Base-by-base conservation (phyloP, 306 rosid species). In the Rosa lucieae region DNA sequence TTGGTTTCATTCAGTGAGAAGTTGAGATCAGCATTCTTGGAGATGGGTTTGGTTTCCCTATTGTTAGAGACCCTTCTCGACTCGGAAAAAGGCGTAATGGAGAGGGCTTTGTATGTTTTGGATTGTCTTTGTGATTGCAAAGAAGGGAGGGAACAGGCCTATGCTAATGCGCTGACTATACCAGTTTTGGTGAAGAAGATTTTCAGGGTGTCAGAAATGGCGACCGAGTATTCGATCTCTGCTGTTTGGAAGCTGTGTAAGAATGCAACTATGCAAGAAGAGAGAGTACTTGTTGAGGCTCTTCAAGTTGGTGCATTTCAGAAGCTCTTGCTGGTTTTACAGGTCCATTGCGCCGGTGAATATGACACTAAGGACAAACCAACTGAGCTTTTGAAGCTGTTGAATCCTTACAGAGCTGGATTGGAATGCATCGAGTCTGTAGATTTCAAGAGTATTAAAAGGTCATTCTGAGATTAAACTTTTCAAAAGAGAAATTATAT, bases 281-380 rank as follows among this genome's bases (percentile, higher is more conserved):
- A 55, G 68, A 87, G 46, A 67, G 88, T 75, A 59, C 62, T 89
- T 37, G 78, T 87, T 49, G 97, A 90, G 73, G 92, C 92, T 37
- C 89, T 92, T 84, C 92, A 90, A 85, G 93, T 86, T 70, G 97
- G 97, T 37, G 90, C 90, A 0, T 92, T 92, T 81, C 95, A 92
- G 83, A 92, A 92, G 81, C 85, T 92, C 5, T 72, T 92, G 84
- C 20, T 92, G 78, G 86, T 89, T 6, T 82, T 92, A 52, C 97
- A 92, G 70, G 87, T 92, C 62, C 89, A 92, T 61, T 87, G 92
- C 72, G 72, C 72, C 77, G 86, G 88, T 1, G 89, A 87, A 42
- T 87, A 84, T 4, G 47, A 20, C 63, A 85, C 87, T 3, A 92
- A 90, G 69, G 93, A 86, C 49, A 92, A 87, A 81, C 85, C 85